phyloP scores from a whole-genome alignment of 306 rosid genomes.

The Citrullus amarus region DNA sequence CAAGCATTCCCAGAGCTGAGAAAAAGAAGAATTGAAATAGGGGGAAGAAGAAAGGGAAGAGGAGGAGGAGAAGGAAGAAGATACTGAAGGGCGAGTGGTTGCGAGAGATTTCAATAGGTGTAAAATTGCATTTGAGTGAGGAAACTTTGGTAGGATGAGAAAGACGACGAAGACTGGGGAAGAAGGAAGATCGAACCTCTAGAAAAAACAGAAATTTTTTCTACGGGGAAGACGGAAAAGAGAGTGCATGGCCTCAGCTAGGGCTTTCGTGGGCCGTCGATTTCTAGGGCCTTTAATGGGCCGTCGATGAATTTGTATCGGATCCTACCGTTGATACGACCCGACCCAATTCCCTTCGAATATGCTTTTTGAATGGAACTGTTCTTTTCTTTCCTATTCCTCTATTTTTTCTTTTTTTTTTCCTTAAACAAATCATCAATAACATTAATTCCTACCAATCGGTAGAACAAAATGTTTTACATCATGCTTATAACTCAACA shows the following conservation, averaged over 20 bases:
- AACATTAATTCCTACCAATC: too few relatives aligned
- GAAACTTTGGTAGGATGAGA: not conserved
- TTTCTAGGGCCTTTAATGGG: not conserved
- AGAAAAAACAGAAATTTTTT: too few relatives aligned
- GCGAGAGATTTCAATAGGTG: not conserved
- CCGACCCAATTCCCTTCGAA: not conserved
- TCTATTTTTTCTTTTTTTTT: too few relatives aligned
- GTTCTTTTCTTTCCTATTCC: too few relatives aligned
- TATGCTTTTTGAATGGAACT: too few relatives aligned
- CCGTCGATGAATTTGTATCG: not conserved
- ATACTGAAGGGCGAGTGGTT: not conserved
- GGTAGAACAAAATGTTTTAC: too few relatives aligned
- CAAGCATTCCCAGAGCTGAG: not conserved
- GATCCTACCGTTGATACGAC: not conserved
- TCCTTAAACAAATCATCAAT: too few relatives aligned
- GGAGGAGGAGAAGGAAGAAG: not conserved
- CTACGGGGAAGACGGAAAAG: not conserved
- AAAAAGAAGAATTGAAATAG: not conserved
- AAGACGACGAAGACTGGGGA: constrained; percentile 1
- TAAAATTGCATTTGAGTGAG: not conserved
- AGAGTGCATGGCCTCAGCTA: constrained; percentile 3
- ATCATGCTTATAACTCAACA: too few relatives aligned
- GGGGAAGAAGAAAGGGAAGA: not conserved
- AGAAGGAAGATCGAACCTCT: not conserved
- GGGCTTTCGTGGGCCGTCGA: constrained; percentile 5